Percentiles rank a stretch among this genome's conserved stretches.
Conservation (phyloP, 768 basidiomycete species). For the Serendipita sp. region DNA sequence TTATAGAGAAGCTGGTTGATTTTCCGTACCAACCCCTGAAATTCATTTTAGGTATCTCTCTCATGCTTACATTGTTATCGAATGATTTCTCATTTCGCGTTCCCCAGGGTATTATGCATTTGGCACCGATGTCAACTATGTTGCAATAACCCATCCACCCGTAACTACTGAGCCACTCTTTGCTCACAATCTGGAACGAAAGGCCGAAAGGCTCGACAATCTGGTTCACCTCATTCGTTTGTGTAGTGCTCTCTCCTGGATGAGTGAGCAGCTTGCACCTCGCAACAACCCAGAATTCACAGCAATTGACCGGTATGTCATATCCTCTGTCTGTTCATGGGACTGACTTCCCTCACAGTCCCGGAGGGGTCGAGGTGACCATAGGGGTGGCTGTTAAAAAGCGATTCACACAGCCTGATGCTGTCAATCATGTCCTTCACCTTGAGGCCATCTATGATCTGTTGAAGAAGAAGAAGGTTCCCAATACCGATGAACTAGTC, state of each 20-base stretch:
- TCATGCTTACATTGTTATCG: too few species aligned
- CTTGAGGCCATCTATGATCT: neutral
- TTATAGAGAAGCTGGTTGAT: slow-evolving; percentile 12
- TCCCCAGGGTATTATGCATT: neutral
- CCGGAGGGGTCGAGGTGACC: neutral
- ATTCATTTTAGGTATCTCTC: slow-evolving; percentile 15
- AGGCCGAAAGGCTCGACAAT: neutral
- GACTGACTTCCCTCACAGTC: neutral
- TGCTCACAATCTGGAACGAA: neutral
- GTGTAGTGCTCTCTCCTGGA: neutral
- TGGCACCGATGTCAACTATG: neutral
- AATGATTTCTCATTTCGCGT: too few species aligned
- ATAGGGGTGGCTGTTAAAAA: neutral
- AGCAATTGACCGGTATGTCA: neutral
- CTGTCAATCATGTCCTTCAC: neutral
- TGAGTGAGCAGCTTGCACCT: neutral
- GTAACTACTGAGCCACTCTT: slow-evolving; percentile 12
- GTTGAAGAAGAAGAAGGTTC: neutral
- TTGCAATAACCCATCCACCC: neutral
- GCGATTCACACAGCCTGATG: neutral
- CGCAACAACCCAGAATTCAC: neutral
- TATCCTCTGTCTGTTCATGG: neutral
- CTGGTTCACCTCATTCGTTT: neutral
- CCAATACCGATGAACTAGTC: neutral
- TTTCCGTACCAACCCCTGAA: slow-evolving; percentile 17